phyloP scores from a whole-genome alignment of 495 filamentous ascomycete species.

The Aspergillus steynii region DNA sequence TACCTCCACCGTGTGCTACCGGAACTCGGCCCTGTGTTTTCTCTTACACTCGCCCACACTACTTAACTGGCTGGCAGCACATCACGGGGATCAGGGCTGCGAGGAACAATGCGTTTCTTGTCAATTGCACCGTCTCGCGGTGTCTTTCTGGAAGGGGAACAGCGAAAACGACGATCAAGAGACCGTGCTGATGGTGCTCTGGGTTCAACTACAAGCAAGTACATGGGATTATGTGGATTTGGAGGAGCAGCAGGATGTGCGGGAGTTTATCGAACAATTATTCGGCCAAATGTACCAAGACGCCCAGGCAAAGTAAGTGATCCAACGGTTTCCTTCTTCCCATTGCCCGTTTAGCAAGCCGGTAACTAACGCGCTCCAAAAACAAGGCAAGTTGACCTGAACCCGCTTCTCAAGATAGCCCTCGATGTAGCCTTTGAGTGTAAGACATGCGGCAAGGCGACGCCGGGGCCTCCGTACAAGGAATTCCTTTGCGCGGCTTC shows the following conservation, averaged over 20 bases:
- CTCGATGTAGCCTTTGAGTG: background rate
- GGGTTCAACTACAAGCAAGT: background rate
- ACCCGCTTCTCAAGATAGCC: background rate
- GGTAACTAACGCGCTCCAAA: background rate
- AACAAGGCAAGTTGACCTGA: background rate
- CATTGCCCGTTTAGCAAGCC: background rate
- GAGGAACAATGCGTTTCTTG: constrained; percentile 20
- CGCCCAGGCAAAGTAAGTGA: background rate
- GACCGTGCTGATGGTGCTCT: background rate
- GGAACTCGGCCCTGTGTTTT: constrained; percentile 40
- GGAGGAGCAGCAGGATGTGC: constrained; percentile 26
- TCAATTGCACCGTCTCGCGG: constrained; percentile 16
- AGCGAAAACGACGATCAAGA: background rate
- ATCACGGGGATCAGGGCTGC: background rate
- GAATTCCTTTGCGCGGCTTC: background rate
- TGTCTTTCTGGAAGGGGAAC: constrained; percentile 23
- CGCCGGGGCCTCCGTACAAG: too few relatives aligned
- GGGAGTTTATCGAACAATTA: constrained; percentile 24
- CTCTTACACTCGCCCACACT: constrained; percentile 45
- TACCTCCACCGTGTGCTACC: constrained; percentile 37
- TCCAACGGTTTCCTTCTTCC: background rate
- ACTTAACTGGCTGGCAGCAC: constrained; percentile 36
- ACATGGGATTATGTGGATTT: background rate
- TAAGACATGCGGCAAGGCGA: background rate
- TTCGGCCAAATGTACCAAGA: constrained; percentile 12